Percentiles rank a stretch among this genome's conserved stretches.
phyloP scores from a whole-genome alignment of 1,139 yeast species.

The Geotrichum cucujoidarum region DNA sequence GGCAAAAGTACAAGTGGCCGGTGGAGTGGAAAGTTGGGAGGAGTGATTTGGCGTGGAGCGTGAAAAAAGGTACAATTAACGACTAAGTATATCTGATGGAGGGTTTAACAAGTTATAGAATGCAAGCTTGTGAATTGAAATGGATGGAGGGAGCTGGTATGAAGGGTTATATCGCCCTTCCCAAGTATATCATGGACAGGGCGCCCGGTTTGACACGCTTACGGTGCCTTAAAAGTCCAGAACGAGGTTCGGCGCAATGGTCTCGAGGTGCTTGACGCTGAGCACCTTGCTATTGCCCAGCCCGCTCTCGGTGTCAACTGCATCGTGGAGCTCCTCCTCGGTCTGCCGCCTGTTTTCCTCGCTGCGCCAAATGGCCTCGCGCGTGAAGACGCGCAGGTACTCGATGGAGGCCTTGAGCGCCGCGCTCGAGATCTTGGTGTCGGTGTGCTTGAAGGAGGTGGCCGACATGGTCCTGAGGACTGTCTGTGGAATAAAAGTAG shows the following conservation, averaged over 20 bases:
- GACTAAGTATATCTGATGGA: too few species aligned
- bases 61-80: too few species aligned
- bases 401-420: constrained; percentile 31
- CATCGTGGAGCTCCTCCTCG: constrained; percentile 27
- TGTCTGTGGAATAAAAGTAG: constrained; percentile 25
- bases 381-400: constrained; percentile 32
- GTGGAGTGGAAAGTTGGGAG: too few species aligned
- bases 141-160: too few species aligned
- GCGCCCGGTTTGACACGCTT: too few species aligned
- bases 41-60: too few species aligned
- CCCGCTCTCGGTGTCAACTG: constrained; percentile 19
- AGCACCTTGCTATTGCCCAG: not conserved
- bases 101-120: too few species aligned
- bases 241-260: constrained; percentile 11
- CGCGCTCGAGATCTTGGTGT: constrained; percentile 27
- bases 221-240: constrained; percentile 11
- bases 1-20: too few species aligned
- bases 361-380: constrained; percentile 35
- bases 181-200: too few species aligned
- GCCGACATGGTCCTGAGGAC: constrained; percentile 26
- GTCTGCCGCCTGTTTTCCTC: constrained; percentile 21
- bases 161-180: too few species aligned
- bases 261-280: constrained; percentile 6
- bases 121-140: too few species aligned
- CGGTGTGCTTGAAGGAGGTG: constrained; percentile 27